These are phyloP conservation scores for Halophytophthora polymorphica DNA, from an alignment of 352 stramenopile genomes.

Conservation along the genomic window DNA sequence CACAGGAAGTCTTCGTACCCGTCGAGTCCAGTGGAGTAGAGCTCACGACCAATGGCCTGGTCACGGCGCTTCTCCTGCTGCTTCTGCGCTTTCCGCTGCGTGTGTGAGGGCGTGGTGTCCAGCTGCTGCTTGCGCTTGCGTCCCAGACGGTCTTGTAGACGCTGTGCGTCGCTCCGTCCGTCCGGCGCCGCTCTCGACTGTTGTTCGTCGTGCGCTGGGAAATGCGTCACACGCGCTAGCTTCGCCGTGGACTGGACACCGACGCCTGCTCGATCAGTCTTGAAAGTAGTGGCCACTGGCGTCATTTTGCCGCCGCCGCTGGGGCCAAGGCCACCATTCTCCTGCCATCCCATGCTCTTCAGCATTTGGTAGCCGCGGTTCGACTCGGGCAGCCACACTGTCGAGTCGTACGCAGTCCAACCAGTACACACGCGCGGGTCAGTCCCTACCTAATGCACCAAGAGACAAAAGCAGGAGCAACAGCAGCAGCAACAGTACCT, in stretches of 20 bases:
- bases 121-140: slow-evolving; percentile 46
- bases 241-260: slow-evolving; percentile 25
- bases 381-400: slow-evolving; percentile 66
- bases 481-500: slow-evolving; percentile 18
- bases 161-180: slow-evolving; percentile 33
- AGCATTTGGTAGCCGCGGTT: slow-evolving; percentile 65
- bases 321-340: slow-evolving; percentile 35
- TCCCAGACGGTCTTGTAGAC: slow-evolving; percentile 36
- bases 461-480: neutral
- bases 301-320: slow-evolving; percentile 33
- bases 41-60: slow-evolving; percentile 36
- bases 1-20: slow-evolving; percentile 57
- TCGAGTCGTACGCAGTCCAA: neutral
- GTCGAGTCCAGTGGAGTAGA: slow-evolving; percentile 48
- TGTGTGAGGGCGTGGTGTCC: slow-evolving; percentile 15
- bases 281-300: slow-evolving; percentile 48
- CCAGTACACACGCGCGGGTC: slow-evolving; percentile 2
- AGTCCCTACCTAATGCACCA: neutral
- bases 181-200: slow-evolving; percentile 27
- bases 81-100: slow-evolving; percentile 39
- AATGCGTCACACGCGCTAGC: slow-evolving; percentile 36
- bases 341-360: slow-evolving; percentile 55
- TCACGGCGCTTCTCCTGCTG: slow-evolving; percentile 38
- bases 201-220: slow-evolving; percentile 33
- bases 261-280: slow-evolving; percentile 48